A percentile compares a stretch with the other conserved stretches of the same genome.
These are phyloP conservation scores for Lactarius tabidus DNA, from an alignment of 768 basidiomycete species.

Conservation along the genomic window DNA sequence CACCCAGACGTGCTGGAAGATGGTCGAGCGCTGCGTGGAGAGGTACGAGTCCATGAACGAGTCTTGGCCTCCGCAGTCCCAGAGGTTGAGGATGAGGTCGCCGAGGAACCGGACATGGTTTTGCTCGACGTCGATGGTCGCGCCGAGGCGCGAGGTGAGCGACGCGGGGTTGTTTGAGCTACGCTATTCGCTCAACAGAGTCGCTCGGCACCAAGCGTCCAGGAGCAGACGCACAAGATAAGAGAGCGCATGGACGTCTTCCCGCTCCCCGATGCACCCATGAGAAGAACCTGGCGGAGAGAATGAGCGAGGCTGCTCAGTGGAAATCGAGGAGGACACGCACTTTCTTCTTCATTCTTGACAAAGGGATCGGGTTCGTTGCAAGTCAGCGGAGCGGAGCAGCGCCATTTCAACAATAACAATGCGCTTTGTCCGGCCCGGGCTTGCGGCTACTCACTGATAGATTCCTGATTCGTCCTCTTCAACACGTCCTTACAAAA, in stretches of 20 bases:
- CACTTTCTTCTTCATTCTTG: constrained; percentile 37
- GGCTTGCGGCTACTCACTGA: no score
- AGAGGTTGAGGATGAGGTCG: constrained; percentile 91
- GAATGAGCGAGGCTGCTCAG: not conserved
- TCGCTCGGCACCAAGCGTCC: constrained; percentile 10
- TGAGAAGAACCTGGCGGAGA: constrained; percentile 77
- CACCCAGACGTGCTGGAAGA: constrained; percentile 95
- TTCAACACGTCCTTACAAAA: no score
- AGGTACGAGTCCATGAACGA: constrained; percentile 98
- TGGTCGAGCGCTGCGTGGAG: constrained; percentile 84
- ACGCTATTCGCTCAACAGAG: constrained; percentile 23
- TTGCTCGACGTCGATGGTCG: constrained; percentile 97
- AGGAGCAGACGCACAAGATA: constrained; percentile 76
- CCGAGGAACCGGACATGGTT: constrained; percentile 97
- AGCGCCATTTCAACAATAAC: no score
- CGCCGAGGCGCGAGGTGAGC: constrained; percentile 85
- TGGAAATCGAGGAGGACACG: not conserved
- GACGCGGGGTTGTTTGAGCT: constrained; percentile 95
- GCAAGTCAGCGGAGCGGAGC: not conserved
- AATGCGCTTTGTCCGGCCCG: no score
- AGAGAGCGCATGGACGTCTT: constrained; percentile 99
- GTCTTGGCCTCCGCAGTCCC: constrained; percentile 99
- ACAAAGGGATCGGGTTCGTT: not conserved
- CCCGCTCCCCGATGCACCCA: constrained; percentile 94
- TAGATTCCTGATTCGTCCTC: no score